Evolutionary conservation across 495 filamentous ascomycete genomes (phyloP).

Genomic region (Talaromyces ruber): DNA sequence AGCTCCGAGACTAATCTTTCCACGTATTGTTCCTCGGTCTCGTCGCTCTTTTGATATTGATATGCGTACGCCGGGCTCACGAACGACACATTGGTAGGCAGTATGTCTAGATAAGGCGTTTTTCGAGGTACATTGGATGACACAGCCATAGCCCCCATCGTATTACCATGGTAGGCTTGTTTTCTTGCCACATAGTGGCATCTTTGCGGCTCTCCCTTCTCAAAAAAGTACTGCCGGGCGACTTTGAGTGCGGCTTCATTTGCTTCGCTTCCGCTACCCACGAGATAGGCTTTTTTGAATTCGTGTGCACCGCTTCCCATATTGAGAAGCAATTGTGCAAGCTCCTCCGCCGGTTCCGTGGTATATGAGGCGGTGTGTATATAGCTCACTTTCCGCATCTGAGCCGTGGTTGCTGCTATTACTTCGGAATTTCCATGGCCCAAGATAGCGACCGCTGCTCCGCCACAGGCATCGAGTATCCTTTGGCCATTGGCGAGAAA

Average conservation of each 20-base stretch:
- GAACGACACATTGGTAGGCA: conserved; percentile 46
- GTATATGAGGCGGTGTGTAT: conserved; percentile 32
- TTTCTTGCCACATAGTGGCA: conserved; percentile 51
- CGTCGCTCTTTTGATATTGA: conserved; percentile 31
- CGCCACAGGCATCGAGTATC: conserved; percentile 44
- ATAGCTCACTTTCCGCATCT: conserved; percentile 30
- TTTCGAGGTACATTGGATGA: conserved; percentile 55
- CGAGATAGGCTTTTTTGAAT: conserved; percentile 21
- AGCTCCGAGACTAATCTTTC: conserved; percentile 55
- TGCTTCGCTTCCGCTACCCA: conserved; percentile 34
- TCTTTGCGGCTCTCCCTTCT: conserved; percentile 29
- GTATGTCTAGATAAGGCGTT: conserved; percentile 51
- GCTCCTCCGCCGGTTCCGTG: conserved; percentile 19
- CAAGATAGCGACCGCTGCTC: conserved; percentile 27
- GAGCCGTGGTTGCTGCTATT: conserved; percentile 19
- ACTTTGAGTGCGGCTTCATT: conserved; percentile 51
- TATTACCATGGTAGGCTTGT: conserved; percentile 64
- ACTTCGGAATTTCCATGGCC: conserved; percentile 36
- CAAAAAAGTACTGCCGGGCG: conserved; percentile 32
- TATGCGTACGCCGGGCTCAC: conserved; percentile 61
- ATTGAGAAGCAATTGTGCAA: conserved; percentile 32
- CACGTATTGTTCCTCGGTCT: conserved; percentile 40
- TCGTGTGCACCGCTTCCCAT: conserved; percentile 21
- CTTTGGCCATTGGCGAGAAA: conserved; percentile 37
- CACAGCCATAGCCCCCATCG: conserved; percentile 54